Conservation (phyloP, 306 rosid species). For the Trifolium dubium region DNA sequence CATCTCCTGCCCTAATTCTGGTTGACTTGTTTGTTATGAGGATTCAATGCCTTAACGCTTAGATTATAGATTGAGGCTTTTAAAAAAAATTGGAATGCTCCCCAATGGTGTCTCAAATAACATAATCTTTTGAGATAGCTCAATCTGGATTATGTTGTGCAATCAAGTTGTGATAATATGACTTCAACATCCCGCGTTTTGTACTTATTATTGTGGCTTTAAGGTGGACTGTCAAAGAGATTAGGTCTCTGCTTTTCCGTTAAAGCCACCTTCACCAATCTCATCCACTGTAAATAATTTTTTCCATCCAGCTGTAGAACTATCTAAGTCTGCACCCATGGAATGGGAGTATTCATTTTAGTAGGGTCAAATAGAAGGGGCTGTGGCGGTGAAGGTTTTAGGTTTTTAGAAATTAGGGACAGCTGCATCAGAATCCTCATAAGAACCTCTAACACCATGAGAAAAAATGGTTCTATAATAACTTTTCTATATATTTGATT, state of each 20-base stretch:
- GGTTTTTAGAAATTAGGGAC: neutral
- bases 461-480: neutral
- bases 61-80: slow-evolving; percentile 9
- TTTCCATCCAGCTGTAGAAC: neutral
- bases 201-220: neutral
- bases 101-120: slow-evolving; percentile 12
- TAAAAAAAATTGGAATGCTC: neutral
- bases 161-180: neutral
- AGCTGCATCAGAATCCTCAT: slow-evolving; percentile 2
- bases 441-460: neutral
- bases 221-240: slow-evolving; percentile 4
- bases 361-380: neutral
- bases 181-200: slow-evolving; percentile 7
- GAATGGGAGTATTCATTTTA: neutral
- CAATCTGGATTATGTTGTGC: neutral
- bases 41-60: neutral
- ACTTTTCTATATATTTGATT: slow-evolving; percentile 1
- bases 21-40: slow-evolving; percentile 13
- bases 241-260: neutral
- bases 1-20: neutral
- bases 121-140: neutral
- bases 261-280: slow-evolving; percentile 5
- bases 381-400: neutral
- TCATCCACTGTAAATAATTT: neutral
- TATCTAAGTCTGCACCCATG: neutral